Base-by-base conservation (phyloP, 108 stramenopile species). In the Nannochloropsis salina region DNA sequence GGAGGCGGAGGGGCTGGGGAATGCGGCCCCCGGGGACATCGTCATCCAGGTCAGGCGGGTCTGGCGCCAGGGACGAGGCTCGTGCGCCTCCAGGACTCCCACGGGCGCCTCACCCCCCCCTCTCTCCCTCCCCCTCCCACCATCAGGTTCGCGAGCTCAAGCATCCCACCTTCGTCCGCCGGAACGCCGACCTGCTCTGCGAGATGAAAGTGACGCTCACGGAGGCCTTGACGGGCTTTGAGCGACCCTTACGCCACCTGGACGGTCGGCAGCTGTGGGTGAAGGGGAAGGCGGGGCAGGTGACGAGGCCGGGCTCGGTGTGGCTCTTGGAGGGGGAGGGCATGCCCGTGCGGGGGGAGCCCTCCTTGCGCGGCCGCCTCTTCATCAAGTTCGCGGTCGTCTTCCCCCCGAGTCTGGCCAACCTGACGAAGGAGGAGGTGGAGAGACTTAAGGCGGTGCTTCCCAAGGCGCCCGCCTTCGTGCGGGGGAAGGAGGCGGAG, bases 211-310 rank as follows among this genome's bases (percentile, higher is more conserved):
- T 81, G 22, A 12, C 40, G 2, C 81, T 81, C 2, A 41, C 81
- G 11, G 81, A 81, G 31, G 81, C 81, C 40, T 41, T 81, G 81
- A 81, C 81, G 11, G 81, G 81, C 81, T 81, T 81, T 41, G 40
- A 81, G 22, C 81, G 81, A 3, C 81, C 81, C 81, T 11, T 81
- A 9, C 81, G 81, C 6, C 81, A 41, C 40, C 22, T 81, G 81
- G 41, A 41, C 81, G 81, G 81, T 5, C 11, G 41, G 81, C 40
- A 41, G 5, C 81, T 22, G 3, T 81, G 81, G 81, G 81, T 81
- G 22, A 22, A 41, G 20, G 22, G 40, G 5, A 81, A 81, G 81
- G 40, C 81, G 9, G 81, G 81, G 5, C 61, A 74, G 61, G 61
- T 74, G 6, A 74, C 61, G 2, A 74, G 61, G 6, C 61, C 61